Base-by-base conservation (phyloP, 768 basidiomycete genomes). In the Kwoniella heveanensis region DNA sequence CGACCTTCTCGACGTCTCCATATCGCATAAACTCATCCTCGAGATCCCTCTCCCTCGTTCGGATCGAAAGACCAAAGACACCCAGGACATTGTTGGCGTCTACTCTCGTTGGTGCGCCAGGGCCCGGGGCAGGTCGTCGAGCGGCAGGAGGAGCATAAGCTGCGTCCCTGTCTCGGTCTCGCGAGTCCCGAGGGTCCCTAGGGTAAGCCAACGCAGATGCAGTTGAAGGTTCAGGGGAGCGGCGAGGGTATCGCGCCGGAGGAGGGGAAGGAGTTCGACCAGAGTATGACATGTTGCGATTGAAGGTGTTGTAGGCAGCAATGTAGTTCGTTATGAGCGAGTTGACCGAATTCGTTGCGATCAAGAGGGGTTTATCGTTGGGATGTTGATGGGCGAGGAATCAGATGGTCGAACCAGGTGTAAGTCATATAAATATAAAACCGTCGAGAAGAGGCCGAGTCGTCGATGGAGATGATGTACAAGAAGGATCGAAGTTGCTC, bases 1-100 rank as follows among this genome's bases (percentile, higher is more conserved):
- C 90, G 49, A 95, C 93, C 80, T 96, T 97, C 79, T 93, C 90
- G 53, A 96, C 93, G 36, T 86, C 85, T 24, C 95, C 95, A 69
- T 87, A 90, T 52, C 91, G 86, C 71, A 83, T 86, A 71, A 99
- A 98, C 80, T 96, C 93, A 68, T 95, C 91, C 69, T 97, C 92
- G 52, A 99, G 83, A 77, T 98, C 95, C 46, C 90, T 86, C 77
- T 99, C 95, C 58, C 88, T 86, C 2, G 95, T 97, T 58, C 94
- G 87, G 60, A 99, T 95, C 72, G 92, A 94, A 46, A 98, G 82
- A n/a, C 95, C 95, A 70, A 98, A 99, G n/a, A 97, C 92, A 62
- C 95, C 95, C 65, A 99, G 84, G 30, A 95, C 92, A 65, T 85
- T 88, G 71, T 90, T 88, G 22, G 92, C 90, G 79, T 88, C 71